These are phyloP conservation scores for Debaryomyces coudertii DNA, from an alignment of 1,139 yeast genomes.

Conservation along the genomic window DNA sequence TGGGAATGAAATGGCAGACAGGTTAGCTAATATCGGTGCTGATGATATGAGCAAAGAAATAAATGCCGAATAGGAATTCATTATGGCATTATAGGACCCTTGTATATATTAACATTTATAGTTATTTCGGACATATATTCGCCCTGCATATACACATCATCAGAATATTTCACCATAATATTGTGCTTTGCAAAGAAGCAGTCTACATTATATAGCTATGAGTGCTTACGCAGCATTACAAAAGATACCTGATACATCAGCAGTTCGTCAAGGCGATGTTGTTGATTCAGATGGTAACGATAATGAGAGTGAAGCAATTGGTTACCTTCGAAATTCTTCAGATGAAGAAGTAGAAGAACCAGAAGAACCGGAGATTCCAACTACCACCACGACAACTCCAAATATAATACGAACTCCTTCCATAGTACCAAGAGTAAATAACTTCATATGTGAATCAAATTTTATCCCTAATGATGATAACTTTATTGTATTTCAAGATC, in stretches of 20 bases:
- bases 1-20: constrained; percentile 83
- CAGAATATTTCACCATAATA: constrained; percentile 2
- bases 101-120: not conserved
- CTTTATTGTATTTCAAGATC: constrained; percentile 31
- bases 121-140: too few relatives aligned
- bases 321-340: constrained; percentile 29
- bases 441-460: constrained; percentile 23
- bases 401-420: constrained; percentile 9
- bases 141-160: constrained; percentile 5
- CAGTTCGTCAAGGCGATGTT: constrained; percentile 19
- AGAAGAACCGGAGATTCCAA: constrained; percentile 15
- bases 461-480: constrained; percentile 43
- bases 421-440: constrained; percentile 9
- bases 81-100: not conserved
- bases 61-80: not conserved
- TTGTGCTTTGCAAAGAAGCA: not conserved
- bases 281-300: constrained; percentile 16
- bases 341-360: constrained; percentile 25
- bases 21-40: constrained; percentile 70
- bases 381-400: constrained; percentile 6
- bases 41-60: constrained; percentile 23
- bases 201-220: constrained; percentile 23
- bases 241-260: constrained; percentile 18
- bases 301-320: constrained; percentile 23
- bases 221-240: constrained; percentile 60